Conservation (phyloP, 1,284 basidiomycete genomes). For the Fomitopsis betulina region DNA sequence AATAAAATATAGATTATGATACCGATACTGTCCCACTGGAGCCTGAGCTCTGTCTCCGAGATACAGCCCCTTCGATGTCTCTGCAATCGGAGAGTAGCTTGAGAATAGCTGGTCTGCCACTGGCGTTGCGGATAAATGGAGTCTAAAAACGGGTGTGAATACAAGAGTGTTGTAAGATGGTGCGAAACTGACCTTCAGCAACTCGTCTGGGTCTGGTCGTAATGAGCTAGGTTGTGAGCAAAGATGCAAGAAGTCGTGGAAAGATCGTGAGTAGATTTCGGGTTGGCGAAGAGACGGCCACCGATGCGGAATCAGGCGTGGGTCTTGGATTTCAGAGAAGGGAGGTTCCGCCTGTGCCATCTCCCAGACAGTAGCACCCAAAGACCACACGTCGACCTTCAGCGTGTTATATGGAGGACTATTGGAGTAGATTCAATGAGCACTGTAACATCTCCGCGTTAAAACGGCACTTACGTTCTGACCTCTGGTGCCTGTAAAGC, state of each 20-base stretch:
- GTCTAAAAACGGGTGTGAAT: constrained; percentile 32
- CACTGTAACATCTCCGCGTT: neutral
- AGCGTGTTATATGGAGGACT: constrained; percentile 69
- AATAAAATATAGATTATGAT: constrained; percentile 20
- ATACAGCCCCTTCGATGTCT: constrained; percentile 55
- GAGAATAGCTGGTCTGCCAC: constrained; percentile 59
- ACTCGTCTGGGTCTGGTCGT: constrained; percentile 53
- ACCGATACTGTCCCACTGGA: constrained; percentile 31
- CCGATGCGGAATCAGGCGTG: constrained; percentile 44
- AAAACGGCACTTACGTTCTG: constrained; percentile 42
- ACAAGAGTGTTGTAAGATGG: neutral
- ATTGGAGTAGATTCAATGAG: neutral
- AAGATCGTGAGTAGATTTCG: constrained; percentile 58
- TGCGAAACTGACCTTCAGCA: constrained; percentile 51
- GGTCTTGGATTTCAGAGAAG: constrained; percentile 52
- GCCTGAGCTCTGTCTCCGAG: constrained; percentile 33
- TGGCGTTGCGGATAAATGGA: constrained; percentile 61
- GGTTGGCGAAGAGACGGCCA: constrained; percentile 61
- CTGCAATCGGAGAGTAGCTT: constrained; percentile 65
- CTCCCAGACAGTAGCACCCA: constrained; percentile 81
- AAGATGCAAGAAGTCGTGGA: constrained; percentile 67
- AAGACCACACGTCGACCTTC: constrained; percentile 75
- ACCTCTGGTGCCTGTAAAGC: constrained; percentile 53
- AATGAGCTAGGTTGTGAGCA: constrained; percentile 58
- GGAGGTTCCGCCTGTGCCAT: constrained; percentile 70